phyloP scores from a whole-genome alignment of 108 stramenopile genomes.

The Tribonema minus region DNA sequence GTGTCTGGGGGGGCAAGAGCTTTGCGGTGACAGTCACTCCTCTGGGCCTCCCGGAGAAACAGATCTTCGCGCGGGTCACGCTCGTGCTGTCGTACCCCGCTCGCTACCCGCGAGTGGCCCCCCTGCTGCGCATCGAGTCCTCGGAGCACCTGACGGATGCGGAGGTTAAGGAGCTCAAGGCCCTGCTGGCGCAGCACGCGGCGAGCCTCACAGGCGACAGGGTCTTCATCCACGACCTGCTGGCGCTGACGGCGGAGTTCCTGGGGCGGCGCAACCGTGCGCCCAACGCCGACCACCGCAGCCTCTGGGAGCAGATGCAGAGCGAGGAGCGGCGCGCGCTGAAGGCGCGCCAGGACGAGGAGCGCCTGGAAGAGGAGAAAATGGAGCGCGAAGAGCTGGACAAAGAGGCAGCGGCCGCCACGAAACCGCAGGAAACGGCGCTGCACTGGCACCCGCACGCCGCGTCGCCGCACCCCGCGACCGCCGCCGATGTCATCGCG shows the following conservation, averaged over 20 bases:
- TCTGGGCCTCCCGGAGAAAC: neutral
- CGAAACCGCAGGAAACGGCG: neutral
- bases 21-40: neutral
- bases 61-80: neutral
- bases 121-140: neutral
- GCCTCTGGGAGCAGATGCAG: constrained; percentile 31
- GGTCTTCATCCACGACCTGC: constrained; percentile 41
- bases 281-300: neutral
- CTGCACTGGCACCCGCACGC: neutral
- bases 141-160: neutral
- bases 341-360: neutral
- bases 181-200: constrained; percentile 23
- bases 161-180: constrained; percentile 6
- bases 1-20: neutral
- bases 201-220: constrained; percentile 15
- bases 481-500: neutral
- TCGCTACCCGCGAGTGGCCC: neutral
- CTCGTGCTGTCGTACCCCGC: neutral
- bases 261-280: neutral
- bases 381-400: neutral
- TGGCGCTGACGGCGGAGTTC: constrained; percentile 26
- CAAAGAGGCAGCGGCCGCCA: neutral
- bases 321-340: constrained; percentile 22
- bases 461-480: neutral
- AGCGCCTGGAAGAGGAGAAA: neutral